A percentile compares a stretch with the other conserved stretches of the same genome.
Conservation (phyloP, 73 alveolate species). For the Blepharisma japonicum region DNA sequence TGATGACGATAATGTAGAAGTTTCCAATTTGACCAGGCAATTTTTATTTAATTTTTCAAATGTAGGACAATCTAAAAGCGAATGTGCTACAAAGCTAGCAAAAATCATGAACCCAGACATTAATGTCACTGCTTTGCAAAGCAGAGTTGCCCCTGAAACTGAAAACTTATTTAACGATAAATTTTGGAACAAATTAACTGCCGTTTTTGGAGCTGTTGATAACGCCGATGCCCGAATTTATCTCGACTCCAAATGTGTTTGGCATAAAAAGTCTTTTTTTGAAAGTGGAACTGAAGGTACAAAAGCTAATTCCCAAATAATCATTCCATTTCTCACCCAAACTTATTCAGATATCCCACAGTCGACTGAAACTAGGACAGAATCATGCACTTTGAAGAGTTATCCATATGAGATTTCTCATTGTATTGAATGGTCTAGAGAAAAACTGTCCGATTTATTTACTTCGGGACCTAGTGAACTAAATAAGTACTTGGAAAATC, state of each 20-base stretch:
- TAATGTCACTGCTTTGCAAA: constrained; percentile 65
- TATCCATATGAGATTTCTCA: constrained; percentile 99
- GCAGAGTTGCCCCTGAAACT: constrained; percentile 93
- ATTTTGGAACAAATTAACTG: constrained; percentile 94
- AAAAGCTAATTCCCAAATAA: constrained; percentile 59
- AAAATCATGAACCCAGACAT: constrained; percentile 77
- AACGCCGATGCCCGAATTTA: constrained; percentile 96
- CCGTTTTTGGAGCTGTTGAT: constrained; percentile 97
- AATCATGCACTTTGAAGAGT: constrained; percentile 97
- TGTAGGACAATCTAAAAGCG: constrained; percentile 92
- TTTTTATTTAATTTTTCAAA: constrained; percentile 86
- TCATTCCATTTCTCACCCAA: constrained; percentile 80
- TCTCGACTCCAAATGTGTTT: constrained; percentile 95
- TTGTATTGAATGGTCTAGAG: constrained; percentile 99
- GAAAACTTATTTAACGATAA: constrained; percentile 93
- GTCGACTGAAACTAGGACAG: constrained; percentile 96
- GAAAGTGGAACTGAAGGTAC: constrained; percentile 98
- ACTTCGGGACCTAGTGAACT: constrained; percentile 80
- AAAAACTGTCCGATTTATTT: constrained; percentile 81
- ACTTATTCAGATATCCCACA: constrained; percentile 92
- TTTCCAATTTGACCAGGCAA: constrained; percentile 88
- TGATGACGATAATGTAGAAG: constrained; percentile 98
- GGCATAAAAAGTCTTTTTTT: constrained; percentile 91
- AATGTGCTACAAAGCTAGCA: constrained; percentile 81
- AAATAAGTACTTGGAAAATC: constrained; percentile 27